phyloP scores from a whole-genome alignment of 495 filamentous ascomycete species.

The Lepidopterella palustris region DNA sequence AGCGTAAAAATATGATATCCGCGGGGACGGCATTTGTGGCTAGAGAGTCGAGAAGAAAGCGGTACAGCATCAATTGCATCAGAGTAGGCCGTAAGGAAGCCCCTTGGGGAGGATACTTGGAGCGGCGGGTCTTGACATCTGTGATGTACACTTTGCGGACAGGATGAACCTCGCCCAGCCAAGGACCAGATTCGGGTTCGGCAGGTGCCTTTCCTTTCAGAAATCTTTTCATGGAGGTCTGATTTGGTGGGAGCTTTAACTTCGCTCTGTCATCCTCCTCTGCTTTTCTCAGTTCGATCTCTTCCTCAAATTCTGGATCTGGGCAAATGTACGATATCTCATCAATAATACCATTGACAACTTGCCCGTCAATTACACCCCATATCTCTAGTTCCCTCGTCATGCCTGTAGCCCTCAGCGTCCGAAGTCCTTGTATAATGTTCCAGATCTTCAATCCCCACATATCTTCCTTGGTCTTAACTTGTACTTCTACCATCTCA shows the following conservation, averaged over 20 bases:
- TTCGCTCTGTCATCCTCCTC: neutral
- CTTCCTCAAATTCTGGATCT: constrained; percentile 57
- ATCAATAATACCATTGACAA: constrained; percentile 88
- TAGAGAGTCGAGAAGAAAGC: constrained; percentile 71
- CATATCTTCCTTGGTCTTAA: constrained; percentile 70
- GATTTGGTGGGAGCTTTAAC: constrained; percentile 7
- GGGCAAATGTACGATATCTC: constrained; percentile 74
- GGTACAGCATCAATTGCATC: constrained; percentile 88
- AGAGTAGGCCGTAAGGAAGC: constrained; percentile 67
- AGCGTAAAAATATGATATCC: constrained; percentile 57
- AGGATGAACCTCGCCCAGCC: constrained; percentile 9
- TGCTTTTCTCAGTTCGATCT: constrained; percentile 5
- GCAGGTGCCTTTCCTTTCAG: neutral
- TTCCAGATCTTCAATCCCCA: constrained; percentile 89
- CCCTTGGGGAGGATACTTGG: constrained; percentile 54
- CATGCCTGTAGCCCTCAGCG: constrained; percentile 67
- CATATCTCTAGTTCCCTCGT: constrained; percentile 93
- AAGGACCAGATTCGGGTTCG: neutral
- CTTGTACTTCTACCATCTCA: constrained; percentile 61
- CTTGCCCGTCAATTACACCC: constrained; percentile 72
- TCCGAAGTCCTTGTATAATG: constrained; percentile 74
- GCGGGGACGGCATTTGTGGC: constrained; percentile 66
- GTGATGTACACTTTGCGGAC: constrained; percentile 60
- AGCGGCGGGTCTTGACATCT: constrained; percentile 79
- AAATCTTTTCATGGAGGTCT: constrained; percentile 6